These are phyloP conservation scores for Solanum chmielewskii DNA, from an alignment of 257 asterid species.

Conservation along the genomic window DNA sequence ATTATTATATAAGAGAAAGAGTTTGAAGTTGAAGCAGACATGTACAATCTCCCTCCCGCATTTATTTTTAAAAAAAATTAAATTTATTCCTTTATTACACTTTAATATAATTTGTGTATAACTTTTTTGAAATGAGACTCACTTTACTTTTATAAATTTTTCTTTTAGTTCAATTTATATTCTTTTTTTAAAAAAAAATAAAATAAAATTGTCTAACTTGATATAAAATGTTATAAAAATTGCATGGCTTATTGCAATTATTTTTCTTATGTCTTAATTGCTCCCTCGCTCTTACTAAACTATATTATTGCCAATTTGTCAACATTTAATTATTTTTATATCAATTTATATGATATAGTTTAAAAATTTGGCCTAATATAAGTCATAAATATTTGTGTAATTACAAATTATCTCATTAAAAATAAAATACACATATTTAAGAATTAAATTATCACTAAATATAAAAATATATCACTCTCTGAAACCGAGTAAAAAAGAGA, in stretches of 20 bases:
- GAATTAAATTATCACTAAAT: too few relatives aligned
- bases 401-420: too few relatives aligned
- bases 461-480: not conserved
- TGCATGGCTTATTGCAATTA: not conserved
- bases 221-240: not conserved
- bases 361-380: too few relatives aligned
- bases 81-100: not conserved
- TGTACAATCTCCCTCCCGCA: too few relatives aligned
- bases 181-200: not conserved
- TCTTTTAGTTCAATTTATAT: not conserved
- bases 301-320: slow-evolving; percentile 47
- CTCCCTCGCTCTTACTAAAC: slow-evolving; percentile 54
- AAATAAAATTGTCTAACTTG: not conserved
- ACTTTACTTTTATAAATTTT: not conserved
- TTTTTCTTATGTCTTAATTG: slow-evolving; percentile 27
- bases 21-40: too few relatives aligned
- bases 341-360: not conserved
- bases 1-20: too few relatives aligned
- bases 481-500: too few relatives aligned
- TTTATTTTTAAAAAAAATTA: too few relatives aligned
- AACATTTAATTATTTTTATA: not conserved
- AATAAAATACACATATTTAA: too few relatives aligned
- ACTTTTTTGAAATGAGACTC: too few relatives aligned
- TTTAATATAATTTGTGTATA: too few relatives aligned
- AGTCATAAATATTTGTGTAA: too few relatives aligned